Evolutionary conservation across 2,329 filamentous ascomycete species (phyloP).

Genomic region (Xylaria arbuscula): DNA sequence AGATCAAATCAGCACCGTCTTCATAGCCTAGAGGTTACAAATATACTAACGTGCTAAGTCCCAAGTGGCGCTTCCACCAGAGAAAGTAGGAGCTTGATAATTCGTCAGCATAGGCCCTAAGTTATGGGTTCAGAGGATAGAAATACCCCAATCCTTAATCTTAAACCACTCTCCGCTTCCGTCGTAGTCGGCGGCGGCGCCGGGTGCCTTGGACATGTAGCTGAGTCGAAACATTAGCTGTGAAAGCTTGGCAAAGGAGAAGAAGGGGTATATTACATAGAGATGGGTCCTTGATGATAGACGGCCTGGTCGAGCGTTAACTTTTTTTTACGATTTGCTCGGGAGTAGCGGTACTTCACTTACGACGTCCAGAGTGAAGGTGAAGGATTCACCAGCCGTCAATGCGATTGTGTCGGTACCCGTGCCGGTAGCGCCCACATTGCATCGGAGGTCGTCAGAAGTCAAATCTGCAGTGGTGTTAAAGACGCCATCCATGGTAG

Average conservation of each 20-base stretch:
- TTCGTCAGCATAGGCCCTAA: constrained; percentile 8
- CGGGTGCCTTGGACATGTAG: constrained; percentile 57
- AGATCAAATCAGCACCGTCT: constrained; percentile 19
- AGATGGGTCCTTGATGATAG: constrained; percentile 58
- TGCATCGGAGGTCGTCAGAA: constrained; percentile 57
- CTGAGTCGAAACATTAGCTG: constrained; percentile 35
- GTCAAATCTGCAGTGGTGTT: constrained; percentile 49
- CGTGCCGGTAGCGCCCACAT: constrained; percentile 51
- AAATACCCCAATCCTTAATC: constrained; percentile 53
- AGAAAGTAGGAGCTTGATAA: constrained; percentile 51
- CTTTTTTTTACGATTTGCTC: not conserved
- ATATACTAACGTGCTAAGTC: constrained; percentile 48
- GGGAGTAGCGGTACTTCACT: constrained; percentile 12
- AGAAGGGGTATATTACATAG: constrained; percentile 45
- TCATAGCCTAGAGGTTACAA: not conserved
- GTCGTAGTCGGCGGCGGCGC: constrained; percentile 52
- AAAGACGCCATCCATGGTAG: constrained; percentile 2
- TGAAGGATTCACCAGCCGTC: constrained; percentile 55
- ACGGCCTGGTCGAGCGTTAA: constrained; percentile 47
- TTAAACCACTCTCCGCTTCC: constrained; percentile 58
- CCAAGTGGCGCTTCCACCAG: constrained; percentile 50
- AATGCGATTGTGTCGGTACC: constrained; percentile 52
- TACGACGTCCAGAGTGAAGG: constrained; percentile 52
- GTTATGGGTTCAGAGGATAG: not conserved
- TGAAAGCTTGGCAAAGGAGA: not conserved